These are phyloP conservation scores for Ilex asprella DNA, from an alignment of 257 asterid genomes.

Conservation along the genomic window DNA sequence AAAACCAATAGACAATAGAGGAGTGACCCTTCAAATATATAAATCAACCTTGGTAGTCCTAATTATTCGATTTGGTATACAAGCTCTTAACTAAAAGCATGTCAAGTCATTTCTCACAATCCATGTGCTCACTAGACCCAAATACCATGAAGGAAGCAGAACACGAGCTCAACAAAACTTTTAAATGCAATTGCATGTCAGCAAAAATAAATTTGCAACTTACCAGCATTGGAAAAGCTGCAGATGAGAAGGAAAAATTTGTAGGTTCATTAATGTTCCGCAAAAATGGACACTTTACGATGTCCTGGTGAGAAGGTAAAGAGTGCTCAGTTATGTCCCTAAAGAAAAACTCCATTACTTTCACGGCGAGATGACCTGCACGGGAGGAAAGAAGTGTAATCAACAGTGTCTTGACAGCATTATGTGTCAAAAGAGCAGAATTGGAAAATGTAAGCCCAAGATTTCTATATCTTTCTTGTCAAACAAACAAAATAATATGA, in stretches of 20 bases:
- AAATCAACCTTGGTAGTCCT: no score
- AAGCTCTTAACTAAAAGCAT: not conserved
- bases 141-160: not conserved
- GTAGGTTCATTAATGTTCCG: slow-evolving; percentile 88
- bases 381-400: slow-evolving; percentile 8
- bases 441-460: no score
- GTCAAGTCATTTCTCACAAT: not conserved
- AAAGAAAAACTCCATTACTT: slow-evolving; percentile 57
- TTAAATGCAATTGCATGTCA: not conserved
- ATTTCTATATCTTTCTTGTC: no score
- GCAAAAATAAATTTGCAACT: slow-evolving; percentile 20
- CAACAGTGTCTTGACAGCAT: not conserved
- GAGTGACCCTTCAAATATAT: no score
- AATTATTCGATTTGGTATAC: not conserved
- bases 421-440: no score
- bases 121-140: not conserved
- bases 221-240: slow-evolving; percentile 57
- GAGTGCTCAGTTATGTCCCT: slow-evolving; percentile 52
- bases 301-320: slow-evolving; percentile 45
- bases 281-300: slow-evolving; percentile 80
- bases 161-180: not conserved
- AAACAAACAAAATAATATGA: not conserved
- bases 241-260: slow-evolving; percentile 47
- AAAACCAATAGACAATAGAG: no score
- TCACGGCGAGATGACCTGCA: slow-evolving; percentile 39